Base-by-base conservation (phyloP, 1,284 basidiomycete genomes). In the Peniophora sp. region DNA sequence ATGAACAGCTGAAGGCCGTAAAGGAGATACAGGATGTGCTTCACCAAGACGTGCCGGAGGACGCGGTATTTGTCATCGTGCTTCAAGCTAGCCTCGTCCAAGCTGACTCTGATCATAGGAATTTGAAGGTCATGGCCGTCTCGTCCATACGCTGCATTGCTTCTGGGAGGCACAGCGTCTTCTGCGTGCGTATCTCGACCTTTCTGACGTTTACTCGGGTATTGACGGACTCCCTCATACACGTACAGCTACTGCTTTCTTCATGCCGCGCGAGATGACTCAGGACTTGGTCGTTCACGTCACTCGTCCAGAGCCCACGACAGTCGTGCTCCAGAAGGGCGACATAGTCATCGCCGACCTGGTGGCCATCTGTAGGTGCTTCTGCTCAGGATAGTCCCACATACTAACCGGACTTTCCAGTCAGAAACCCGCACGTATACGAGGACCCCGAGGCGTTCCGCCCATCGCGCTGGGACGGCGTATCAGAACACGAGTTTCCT, bases 1-100 rank as follows among this genome's bases (percentile, higher is more conserved):
- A 63, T n/a, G 58, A 62, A 22, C 64, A 65, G 52, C 58, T 60
- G 51, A 60, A 57, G 41, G 64, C 57, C 3, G 58, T 59, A 48
- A 32, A 54, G n/a, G 62, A 66, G 37, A 58, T 65, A 6, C n/a
- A 41, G 6, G 3, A 24, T 41, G 23, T 24, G 11, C 22, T 14
- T 10, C 44, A 6, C 9, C 9, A 6, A 9, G 20, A 15, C 15
- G 20, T n/a, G n/a, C 15, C 39, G n/a, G 2, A 41, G 8, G 39
- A 41, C 39, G n/a, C n/a, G n/a, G n/a, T n/a, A n/a, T n/a, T n/a
- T n/a, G n/a, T n/a, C n/a, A n/a, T n/a, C n/a, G n/a, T n/a, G n/a
- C n/a, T n/a, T n/a, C n/a, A n/a, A n/a, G n/a, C n/a, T n/a, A n/a
- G n/a, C n/a, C n/a, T n/a, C n/a, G n/a, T n/a, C n/a, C n/a, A n/a